Percentiles rank a stretch among this genome's conserved stretches.
phyloP scores from a whole-genome alignment of 495 filamentous ascomycete genomes.

The Aspergillus nidulans region DNA sequence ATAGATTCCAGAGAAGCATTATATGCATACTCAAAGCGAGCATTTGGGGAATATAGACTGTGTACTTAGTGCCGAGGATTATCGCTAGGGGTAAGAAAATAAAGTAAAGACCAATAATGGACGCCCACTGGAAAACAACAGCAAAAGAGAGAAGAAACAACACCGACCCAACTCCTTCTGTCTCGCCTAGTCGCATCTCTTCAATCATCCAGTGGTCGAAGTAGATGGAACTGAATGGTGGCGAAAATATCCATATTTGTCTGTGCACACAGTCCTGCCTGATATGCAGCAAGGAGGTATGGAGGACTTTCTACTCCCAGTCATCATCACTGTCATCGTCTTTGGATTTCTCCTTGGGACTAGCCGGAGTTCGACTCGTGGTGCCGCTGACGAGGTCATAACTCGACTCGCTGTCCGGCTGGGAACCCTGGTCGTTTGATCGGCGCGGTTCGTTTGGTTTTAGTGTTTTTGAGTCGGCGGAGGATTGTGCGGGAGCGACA shows the following conservation, averaged over 20 bases:
- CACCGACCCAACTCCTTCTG: slow-evolving; percentile 14
- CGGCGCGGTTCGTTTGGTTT: slow-evolving; percentile 66
- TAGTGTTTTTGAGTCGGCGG: slow-evolving; percentile 34
- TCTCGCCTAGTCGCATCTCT: slow-evolving; percentile 3
- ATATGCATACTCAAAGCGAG: background rate
- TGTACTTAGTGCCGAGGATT: background rate
- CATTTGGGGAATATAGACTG: slow-evolving; percentile 2
- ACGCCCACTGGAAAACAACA: background rate
- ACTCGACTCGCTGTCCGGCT: slow-evolving; percentile 84
- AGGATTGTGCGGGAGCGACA: slow-evolving; percentile 19
- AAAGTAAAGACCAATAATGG: background rate
- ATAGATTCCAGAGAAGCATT: background rate
- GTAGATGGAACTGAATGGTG: background rate
- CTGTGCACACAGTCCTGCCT: background rate
- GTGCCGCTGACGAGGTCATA: slow-evolving; percentile 90
- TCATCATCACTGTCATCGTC: slow-evolving; percentile 66
- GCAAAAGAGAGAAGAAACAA: background rate
- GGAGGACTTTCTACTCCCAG: slow-evolving; percentile 62
- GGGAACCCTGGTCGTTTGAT: slow-evolving; percentile 80
- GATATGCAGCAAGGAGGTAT: background rate
- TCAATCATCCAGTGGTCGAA: slow-evolving; percentile 20
- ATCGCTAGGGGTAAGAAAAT: slow-evolving; percentile 5
- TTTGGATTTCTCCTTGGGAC: slow-evolving; percentile 64
- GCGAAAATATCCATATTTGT: background rate
- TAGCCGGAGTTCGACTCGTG: slow-evolving; percentile 70